Evolutionary conservation across 2,329 filamentous ascomycete species (phyloP).

Genomic region (Penicillium sp.): DNA sequence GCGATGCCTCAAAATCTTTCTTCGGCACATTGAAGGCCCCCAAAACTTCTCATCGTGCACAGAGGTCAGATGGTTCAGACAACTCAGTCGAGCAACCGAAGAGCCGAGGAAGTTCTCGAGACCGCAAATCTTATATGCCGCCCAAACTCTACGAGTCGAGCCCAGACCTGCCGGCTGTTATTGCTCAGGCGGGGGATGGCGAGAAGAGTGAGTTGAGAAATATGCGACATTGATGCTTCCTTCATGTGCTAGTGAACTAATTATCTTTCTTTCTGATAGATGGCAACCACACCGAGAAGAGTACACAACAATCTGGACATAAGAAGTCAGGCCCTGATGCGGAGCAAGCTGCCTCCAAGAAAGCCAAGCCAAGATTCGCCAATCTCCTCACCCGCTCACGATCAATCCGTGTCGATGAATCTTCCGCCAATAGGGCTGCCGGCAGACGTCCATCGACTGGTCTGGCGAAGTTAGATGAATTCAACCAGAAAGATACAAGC

Average conservation of each 20-base stretch:
- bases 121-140: constrained; percentile 41
- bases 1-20: constrained; percentile 52
- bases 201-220: constrained; percentile 30
- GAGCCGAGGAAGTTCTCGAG: constrained; percentile 50
- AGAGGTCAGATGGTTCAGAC: constrained; percentile 45
- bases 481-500: constrained; percentile 38
- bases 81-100: constrained; percentile 42
- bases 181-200: constrained; percentile 32
- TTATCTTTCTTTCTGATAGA: constrained; percentile 18
- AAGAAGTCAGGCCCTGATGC: constrained; percentile 34
- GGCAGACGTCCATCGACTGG: constrained; percentile 45
- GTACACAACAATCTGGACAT: constrained; percentile 22
- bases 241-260: constrained; percentile 7
- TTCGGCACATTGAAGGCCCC: constrained; percentile 53
- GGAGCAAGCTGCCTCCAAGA: constrained; percentile 40
- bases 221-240: not conserved
- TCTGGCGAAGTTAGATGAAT: constrained; percentile 44
- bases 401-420: constrained; percentile 50
- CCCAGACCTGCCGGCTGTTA: constrained; percentile 43
- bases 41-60: constrained; percentile 48
- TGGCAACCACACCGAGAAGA: constrained; percentile 25
- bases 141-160: constrained; percentile 47
- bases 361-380: constrained; percentile 50
- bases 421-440: constrained; percentile 34
- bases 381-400: constrained; percentile 50